Conservation (phyloP, 306 rosid genomes). For the Cercis canadensis region DNA sequence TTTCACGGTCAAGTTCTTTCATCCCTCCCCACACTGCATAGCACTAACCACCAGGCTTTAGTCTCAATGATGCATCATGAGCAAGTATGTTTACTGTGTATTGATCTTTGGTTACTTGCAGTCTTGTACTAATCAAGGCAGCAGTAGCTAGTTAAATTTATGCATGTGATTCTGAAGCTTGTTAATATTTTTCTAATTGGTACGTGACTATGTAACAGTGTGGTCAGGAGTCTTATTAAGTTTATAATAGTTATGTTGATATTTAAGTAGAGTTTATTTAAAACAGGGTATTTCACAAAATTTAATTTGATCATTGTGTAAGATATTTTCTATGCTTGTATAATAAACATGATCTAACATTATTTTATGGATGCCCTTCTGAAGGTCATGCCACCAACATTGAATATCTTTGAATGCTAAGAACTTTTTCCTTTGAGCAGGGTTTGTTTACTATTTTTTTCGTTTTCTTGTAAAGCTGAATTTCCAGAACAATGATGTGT, state of each 20-base stretch:
- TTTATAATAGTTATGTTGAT: background rate
- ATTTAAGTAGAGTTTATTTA: background rate
- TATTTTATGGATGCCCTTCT: background rate
- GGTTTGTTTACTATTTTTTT: constrained; percentile 4
- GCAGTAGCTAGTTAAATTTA: constrained; percentile 2
- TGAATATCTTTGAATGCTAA: constrained; percentile 4
- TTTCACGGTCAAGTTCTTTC: too few species aligned
- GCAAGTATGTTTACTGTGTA: too few species aligned
- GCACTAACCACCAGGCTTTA: too few species aligned
- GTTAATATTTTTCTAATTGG: constrained; percentile 8
- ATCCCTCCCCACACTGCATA: too few species aligned
- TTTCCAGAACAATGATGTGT: constrained; percentile 47
- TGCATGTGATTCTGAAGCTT: constrained; percentile 1
- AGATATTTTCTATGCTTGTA: too few species aligned
- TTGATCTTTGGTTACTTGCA: constrained; percentile 1
- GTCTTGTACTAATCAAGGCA: background rate
- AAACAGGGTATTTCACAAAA: background rate
- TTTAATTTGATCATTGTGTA: background rate
- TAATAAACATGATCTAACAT: too few species aligned
- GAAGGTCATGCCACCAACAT: constrained; percentile 9
- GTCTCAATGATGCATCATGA: too few species aligned
- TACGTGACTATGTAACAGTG: background rate
- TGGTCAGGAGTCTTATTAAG: constrained; percentile 4
- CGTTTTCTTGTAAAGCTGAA: constrained; percentile 31
- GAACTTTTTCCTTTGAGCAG: background rate